phyloP scores from a whole-genome alignment of 257 asterid genomes.

The Galeopsis tetrahit region DNA sequence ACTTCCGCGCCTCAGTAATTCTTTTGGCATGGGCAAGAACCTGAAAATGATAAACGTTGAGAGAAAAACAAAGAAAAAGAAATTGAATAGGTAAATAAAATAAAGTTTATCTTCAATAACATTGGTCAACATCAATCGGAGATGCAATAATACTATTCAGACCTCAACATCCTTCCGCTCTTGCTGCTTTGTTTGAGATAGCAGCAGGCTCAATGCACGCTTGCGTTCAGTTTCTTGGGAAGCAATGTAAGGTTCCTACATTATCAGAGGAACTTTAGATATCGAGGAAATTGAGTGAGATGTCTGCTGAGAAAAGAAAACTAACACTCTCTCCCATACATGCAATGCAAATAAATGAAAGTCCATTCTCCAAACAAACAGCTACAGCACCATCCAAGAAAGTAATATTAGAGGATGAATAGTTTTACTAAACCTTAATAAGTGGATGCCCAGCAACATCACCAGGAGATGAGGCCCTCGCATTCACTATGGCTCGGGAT shows the following conservation, averaged over 20 bases:
- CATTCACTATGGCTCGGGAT: constrained; percentile 69
- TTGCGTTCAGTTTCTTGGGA: constrained; percentile 86
- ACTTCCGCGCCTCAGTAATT: constrained; percentile 80
- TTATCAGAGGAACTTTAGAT: constrained; percentile 29
- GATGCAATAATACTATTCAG: constrained; percentile 31
- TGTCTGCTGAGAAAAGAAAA: constrained; percentile 20
- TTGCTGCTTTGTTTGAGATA: constrained; percentile 94
- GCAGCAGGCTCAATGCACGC: constrained; percentile 83
- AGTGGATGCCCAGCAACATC: constrained; percentile 75
- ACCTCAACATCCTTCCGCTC: constrained; percentile 95
- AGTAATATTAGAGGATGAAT: constrained; percentile 6
- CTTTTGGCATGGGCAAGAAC: constrained; percentile 93
- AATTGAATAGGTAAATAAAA: background rate
- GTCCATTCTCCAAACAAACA: constrained; percentile 4
- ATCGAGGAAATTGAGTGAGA: constrained; percentile 31
- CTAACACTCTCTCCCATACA: constrained; percentile 11
- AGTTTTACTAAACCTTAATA: constrained; percentile 60
- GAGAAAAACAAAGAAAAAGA: constrained; percentile 18
- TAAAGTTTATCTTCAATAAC: constrained; percentile 8
- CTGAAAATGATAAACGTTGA: constrained; percentile 40
- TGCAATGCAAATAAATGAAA: constrained; percentile 18
- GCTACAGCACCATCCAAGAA: constrained; percentile 5
- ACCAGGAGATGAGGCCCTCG: constrained; percentile 73
- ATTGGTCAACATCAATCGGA: background rate
- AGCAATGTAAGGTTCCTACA: constrained; percentile 78